Evolutionary conservation across 2,329 filamentous ascomycete species (phyloP).

Genomic region (Cladosporium velox): DNA sequence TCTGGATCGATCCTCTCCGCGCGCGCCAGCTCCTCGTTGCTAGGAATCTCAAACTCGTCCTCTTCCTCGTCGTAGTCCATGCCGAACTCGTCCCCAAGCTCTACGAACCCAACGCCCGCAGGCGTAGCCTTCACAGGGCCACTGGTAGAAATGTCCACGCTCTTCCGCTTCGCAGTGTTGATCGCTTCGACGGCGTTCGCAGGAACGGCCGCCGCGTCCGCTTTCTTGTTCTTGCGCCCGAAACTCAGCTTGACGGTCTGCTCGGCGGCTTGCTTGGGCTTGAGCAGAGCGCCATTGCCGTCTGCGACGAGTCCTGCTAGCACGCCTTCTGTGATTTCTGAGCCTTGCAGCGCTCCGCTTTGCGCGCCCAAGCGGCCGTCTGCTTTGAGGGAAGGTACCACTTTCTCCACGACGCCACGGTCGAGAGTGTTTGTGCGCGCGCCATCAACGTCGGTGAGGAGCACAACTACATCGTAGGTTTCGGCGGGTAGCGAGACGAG

Average conservation of each 20-base stretch:
- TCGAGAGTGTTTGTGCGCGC: conserved; percentile 67
- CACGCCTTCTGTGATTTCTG: conserved; percentile 74
- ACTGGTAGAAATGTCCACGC: conserved; percentile 38
- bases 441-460: conserved; percentile 77
- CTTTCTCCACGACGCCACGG: conserved; percentile 65
- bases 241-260: conserved; percentile 58
- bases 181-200: conserved; percentile 37
- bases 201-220: conserved; percentile 44
- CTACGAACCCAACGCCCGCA: conserved; percentile 67
- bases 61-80: conserved; percentile 47
- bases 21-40: conserved; percentile 49
- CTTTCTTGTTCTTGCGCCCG: conserved; percentile 57
- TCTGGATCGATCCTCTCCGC: conserved; percentile 93
- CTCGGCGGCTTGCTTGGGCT: conserved; percentile 44
- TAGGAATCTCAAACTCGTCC: conserved; percentile 39
- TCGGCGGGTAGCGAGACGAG: conserved; percentile 73
- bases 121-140: conserved; percentile 46
- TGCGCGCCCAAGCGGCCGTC: conserved; percentile 70
- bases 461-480: conserved; percentile 81
- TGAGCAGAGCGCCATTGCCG: conserved; percentile 67
- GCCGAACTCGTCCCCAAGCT: conserved; percentile 62
- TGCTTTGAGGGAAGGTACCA: conserved; percentile 70
- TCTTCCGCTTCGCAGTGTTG: conserved; percentile 38
- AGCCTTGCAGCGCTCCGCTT: conserved; percentile 60
- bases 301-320: conserved; percentile 72